Base-by-base conservation (phyloP, 495 filamentous ascomycete species). In the Penicillium soppii region DNA sequence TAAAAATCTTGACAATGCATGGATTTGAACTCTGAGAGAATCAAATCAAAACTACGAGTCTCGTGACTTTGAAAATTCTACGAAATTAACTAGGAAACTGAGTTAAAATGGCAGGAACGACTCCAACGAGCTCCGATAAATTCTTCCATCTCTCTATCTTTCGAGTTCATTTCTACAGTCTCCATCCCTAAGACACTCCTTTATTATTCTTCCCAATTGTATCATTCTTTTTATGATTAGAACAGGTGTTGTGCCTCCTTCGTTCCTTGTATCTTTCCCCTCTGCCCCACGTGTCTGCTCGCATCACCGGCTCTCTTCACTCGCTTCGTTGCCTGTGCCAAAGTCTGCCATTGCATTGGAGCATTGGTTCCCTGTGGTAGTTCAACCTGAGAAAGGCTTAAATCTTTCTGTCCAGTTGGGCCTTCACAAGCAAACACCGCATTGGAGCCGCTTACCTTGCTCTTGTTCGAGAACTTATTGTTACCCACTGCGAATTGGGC, bases 271-370 rank as follows among this genome's bases (percentile, higher is more conserved):
- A 41, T 41, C 23, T 3, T 33, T 49, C 10, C 4, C 29, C 23
- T 10, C 4, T 32, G 5, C 10, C 27, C 25, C 17, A 41, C 30
- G 17, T 17, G 16, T 2, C 35, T 36, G 19, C 6, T 46, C 35
- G 26, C 4, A 20, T 32, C 39, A 30, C 38, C 21, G 29, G 23
- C 27, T 15, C 20, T 50, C 22, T 30, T 37, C 55, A 9, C 40
- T 54, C 39, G 35, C 44, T 50, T 54, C 27, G 26, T 7, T 43
- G n/a, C 38, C 44, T 15, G 17, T 46, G 5, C 39, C 39, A 7
- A 42, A 37, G 12, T 30, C 30, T 36, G 43, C 39, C n/a, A 29
- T 27, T 16, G 38, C 30, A 21, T 23, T 44, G 7, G 23, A 53
- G 25, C 22, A 41, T 42, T 48, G 39, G n/a, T 40, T 53, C n/a